These are phyloP conservation scores for Coprinopsis strossmayeri DNA, from an alignment of 768 basidiomycete genomes.

Conservation along the genomic window DNA sequence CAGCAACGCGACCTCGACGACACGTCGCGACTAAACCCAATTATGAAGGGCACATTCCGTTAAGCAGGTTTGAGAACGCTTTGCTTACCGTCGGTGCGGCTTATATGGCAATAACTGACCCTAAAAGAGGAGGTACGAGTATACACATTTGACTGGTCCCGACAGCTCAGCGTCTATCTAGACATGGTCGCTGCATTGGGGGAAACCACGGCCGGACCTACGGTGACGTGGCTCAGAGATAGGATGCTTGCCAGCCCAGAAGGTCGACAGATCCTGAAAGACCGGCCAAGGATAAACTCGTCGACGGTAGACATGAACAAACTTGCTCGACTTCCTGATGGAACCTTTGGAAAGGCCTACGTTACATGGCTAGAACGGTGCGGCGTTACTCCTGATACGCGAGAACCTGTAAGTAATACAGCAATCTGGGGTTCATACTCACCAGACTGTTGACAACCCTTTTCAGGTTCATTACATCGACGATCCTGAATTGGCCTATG, in stretches of 20 bases:
- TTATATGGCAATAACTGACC: conserved; percentile 73
- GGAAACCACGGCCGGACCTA: conserved; percentile 83
- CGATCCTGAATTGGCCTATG: conserved; percentile 94
- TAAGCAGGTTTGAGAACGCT: conserved; percentile 77
- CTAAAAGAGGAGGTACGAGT: conserved; percentile 73
- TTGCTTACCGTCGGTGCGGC: conserved; percentile 85
- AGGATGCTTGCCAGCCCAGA: conserved; percentile 73
- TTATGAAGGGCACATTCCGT: conserved; percentile 77
- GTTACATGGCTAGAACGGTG: conserved; percentile 85
- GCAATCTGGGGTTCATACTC: neutral
- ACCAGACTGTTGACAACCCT: conserved; percentile 7
- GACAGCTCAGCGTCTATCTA: too few relatives aligned
- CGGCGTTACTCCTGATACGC: conserved; percentile 88
- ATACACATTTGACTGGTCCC: too few relatives aligned
- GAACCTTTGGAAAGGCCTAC: conserved; percentile 83
- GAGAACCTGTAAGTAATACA: conserved; percentile 64
- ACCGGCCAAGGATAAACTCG: conserved; percentile 78
- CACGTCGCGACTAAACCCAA: conserved; percentile 32
- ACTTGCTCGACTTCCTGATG: conserved; percentile 62
- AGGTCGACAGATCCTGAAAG: conserved; percentile 77
- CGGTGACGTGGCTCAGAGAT: conserved; percentile 70
- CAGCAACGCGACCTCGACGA: neutral
- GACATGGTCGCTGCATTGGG: conserved; percentile 95
- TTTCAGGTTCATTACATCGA: conserved; percentile 86
- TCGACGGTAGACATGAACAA: conserved; percentile 65